Percentiles rank a stretch among this genome's conserved stretches.
These are phyloP conservation scores for Phytophthora nicotianae DNA, from an alignment of 352 stramenopile genomes.

Conservation along the genomic window DNA sequence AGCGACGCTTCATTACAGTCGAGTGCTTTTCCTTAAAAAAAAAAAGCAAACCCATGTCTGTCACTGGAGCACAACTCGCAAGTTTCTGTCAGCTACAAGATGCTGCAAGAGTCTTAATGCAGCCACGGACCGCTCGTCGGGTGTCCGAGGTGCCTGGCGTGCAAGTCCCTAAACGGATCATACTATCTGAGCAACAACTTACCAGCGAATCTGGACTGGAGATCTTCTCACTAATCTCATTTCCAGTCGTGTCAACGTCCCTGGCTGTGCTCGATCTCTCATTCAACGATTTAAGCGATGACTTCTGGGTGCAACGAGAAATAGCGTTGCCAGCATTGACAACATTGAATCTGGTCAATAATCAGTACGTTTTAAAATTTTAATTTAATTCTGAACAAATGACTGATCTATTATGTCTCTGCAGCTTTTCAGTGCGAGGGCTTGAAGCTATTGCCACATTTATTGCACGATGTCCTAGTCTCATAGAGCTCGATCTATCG, in stretches of 20 bases:
- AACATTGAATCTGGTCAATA: slow-evolving; percentile 55
- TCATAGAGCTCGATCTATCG: too few relatives aligned
- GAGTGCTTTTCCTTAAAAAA: too few relatives aligned
- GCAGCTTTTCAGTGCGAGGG: slow-evolving; percentile 35
- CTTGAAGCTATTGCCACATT: slow-evolving; percentile 29
- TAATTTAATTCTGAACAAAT: too few relatives aligned
- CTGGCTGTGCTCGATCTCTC: slow-evolving; percentile 50
- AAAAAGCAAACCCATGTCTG: neutral
- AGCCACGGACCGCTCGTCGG: slow-evolving; percentile 10
- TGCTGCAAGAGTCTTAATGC: slow-evolving; percentile 11
- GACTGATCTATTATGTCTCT: neutral
- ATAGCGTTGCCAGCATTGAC: slow-evolving; percentile 33
- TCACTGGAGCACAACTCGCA: slow-evolving; percentile 9
- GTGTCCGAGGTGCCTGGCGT: slow-evolving; percentile 1
- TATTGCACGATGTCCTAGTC: slow-evolving; percentile 30
- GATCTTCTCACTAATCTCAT: slow-evolving; percentile 25
- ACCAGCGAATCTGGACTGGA: slow-evolving; percentile 19
- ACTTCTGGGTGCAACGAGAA: slow-evolving; percentile 36
- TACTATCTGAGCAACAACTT: slow-evolving; percentile 33
- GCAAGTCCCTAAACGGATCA: slow-evolving; percentile 20
- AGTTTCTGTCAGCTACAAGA: slow-evolving; percentile 15
- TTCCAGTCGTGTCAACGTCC: slow-evolving; percentile 6
- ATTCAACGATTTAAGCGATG: slow-evolving; percentile 54
- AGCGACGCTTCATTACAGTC: too few relatives aligned
- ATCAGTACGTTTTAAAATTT: slow-evolving; percentile 40